Evolutionary conservation across 352 stramenopile species (phyloP).

Genomic region (Phytophthora podocarpi): DNA sequence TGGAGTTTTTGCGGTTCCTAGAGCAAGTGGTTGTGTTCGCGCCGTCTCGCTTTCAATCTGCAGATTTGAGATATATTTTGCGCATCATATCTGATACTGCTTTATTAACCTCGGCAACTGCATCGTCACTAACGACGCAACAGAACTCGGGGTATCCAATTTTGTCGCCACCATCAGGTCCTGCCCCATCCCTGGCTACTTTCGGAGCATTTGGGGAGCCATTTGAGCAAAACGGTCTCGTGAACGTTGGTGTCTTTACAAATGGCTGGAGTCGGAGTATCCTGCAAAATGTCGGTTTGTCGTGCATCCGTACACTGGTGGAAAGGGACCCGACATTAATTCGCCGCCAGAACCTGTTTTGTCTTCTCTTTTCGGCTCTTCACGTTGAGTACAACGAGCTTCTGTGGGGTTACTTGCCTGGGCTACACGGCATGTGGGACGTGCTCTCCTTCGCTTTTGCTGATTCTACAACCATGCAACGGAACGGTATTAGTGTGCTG

Average conservation of each 20-base stretch:
- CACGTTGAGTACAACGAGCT: constrained; percentile 69
- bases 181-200: constrained; percentile 12
- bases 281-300: constrained; percentile 72
- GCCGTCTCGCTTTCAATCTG: constrained; percentile 57
- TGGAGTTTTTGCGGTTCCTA: constrained; percentile 82
- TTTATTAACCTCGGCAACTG: constrained; percentile 25
- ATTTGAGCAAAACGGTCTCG: constrained; percentile 41
- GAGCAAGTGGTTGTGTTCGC: constrained; percentile 87
- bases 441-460: constrained; percentile 48
- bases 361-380: constrained; percentile 78
- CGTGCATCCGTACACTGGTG: constrained; percentile 78
- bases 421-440: constrained; percentile 76
- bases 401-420: constrained; percentile 67
- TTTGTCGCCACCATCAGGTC: constrained; percentile 31
- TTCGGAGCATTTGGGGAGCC: constrained; percentile 30
- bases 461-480: constrained; percentile 25
- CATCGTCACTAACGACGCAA: constrained; percentile 7
- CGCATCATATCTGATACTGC: constrained; percentile 58
- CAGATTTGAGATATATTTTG: constrained; percentile 68
- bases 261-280: constrained; percentile 68
- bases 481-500: constrained; percentile 48
- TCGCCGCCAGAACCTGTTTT: constrained; percentile 61
- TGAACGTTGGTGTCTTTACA: constrained; percentile 44
- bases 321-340: constrained; percentile 78
- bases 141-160: constrained; percentile 13